A percentile compares a stretch with the other conserved stretches of the same genome.
Evolutionary conservation across 768 basidiomycete species (phyloP).

Genomic region (Podaxis mareebaensis): DNA sequence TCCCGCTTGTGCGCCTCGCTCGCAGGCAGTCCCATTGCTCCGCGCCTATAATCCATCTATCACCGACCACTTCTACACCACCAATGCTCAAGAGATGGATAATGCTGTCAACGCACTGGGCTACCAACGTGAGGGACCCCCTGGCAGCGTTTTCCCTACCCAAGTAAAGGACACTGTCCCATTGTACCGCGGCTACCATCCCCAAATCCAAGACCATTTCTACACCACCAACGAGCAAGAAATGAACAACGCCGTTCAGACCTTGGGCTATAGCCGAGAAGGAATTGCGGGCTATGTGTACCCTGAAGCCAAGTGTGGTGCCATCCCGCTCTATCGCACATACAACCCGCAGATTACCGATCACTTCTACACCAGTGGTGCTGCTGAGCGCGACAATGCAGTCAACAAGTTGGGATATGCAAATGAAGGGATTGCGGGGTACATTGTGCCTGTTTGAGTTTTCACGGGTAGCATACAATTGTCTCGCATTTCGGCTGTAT

Average conservation of each 20-base stretch:
- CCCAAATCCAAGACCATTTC: constrained; percentile 7
- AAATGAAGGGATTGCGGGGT: constrained; percentile 12
- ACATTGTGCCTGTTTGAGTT: constrained; percentile 8
- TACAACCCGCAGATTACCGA: background rate
- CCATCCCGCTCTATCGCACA: constrained; percentile 16
- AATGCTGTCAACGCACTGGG: constrained; percentile 9
- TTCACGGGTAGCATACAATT: no score
- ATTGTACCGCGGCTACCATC: constrained; percentile 13
- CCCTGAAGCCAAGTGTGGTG: constrained; percentile 13
- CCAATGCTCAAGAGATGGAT: constrained; percentile 1
- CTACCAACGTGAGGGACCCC: constrained; percentile 6
- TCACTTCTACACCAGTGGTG: constrained; percentile 17
- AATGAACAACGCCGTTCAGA: constrained; percentile 4
- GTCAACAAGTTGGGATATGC: constrained; percentile 8
- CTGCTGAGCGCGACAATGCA: constrained; percentile 1
- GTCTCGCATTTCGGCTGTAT: no score
- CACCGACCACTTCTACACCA: constrained; percentile 18
- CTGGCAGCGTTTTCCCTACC: constrained; percentile 12
- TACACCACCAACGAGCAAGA: constrained; percentile 16
- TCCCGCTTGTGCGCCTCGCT: background rate
- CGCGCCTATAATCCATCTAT: background rate
- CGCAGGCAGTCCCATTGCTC: background rate
- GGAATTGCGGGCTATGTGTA: constrained; percentile 15
- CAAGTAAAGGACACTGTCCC: constrained; percentile 12
- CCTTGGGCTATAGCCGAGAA: constrained; percentile 7